These are phyloP conservation scores for Byssochlamys sp. DNA, from an alignment of 2,329 filamentous ascomycete genomes.

Conservation along the genomic window DNA sequence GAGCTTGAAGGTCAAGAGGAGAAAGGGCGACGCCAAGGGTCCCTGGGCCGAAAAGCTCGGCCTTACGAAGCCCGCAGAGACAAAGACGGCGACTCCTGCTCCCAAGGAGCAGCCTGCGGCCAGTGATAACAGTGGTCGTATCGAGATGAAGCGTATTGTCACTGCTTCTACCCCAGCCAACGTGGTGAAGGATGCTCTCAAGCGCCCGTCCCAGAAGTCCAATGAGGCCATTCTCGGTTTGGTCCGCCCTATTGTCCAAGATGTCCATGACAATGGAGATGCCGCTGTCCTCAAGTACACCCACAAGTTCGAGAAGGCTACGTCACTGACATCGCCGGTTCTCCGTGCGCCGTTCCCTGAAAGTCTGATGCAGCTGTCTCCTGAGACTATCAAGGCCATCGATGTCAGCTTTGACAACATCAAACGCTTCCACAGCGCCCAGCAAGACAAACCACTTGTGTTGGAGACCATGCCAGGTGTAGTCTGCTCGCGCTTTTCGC, in stretches of 20 bases:
- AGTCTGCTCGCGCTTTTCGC: conserved; percentile 80
- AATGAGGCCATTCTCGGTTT: conserved; percentile 89
- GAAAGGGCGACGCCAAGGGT: conserved; percentile 86
- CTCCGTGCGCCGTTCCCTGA: conserved; percentile 79
- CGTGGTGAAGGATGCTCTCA: conserved; percentile 64
- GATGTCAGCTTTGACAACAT: conserved; percentile 93
- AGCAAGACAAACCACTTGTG: conserved; percentile 68
- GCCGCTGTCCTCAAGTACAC: conserved; percentile 84
- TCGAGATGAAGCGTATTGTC: conserved; percentile 73
- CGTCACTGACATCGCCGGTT: conserved; percentile 77
- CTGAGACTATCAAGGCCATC: conserved; percentile 83
- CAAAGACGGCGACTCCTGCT: conserved; percentile 24
- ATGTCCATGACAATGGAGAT: conserved; percentile 74
- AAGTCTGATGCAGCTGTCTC: conserved; percentile 71
- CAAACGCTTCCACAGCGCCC: conserved; percentile 81
- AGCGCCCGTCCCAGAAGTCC: conserved; percentile 85
- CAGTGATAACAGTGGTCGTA: conserved; percentile 50
- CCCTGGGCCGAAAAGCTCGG: conserved; percentile 81
- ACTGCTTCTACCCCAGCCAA: conserved; percentile 53
- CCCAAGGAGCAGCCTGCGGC: conserved; percentile 37
- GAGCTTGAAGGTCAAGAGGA: conserved; percentile 86
- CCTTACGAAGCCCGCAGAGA: conserved; percentile 37
- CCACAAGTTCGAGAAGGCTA: conserved; percentile 95
- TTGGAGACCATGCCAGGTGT: conserved; percentile 98
- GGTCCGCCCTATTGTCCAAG: conserved; percentile 81